These are phyloP conservation scores for Hypoxylon sp. DNA, from an alignment of 2,329 filamentous ascomycete species.

Conservation along the genomic window DNA sequence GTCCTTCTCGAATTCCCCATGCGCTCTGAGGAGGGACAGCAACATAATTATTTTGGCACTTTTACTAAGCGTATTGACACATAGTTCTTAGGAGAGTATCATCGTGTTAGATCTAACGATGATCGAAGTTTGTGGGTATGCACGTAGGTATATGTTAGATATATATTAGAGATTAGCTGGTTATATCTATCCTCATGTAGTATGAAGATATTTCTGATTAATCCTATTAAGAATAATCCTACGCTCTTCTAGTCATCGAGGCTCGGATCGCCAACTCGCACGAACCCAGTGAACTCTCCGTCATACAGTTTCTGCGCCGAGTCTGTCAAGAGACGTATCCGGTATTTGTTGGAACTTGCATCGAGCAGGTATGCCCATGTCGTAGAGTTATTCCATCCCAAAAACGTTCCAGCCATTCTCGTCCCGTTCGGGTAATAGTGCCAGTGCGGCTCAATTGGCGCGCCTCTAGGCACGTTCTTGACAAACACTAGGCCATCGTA, in stretches of 20 bases:
- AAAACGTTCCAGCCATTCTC: slow-evolving; percentile 36
- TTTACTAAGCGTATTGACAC: background rate
- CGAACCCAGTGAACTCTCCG: slow-evolving; percentile 37
- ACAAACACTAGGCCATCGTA: slow-evolving; percentile 37
- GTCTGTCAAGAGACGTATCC: slow-evolving; percentile 37
- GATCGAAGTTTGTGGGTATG: background rate
- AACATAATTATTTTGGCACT: background rate
- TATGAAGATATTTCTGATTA: background rate
- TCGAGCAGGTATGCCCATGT: slow-evolving; percentile 42
- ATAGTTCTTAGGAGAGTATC: background rate
- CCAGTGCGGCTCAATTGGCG: slow-evolving; percentile 42
- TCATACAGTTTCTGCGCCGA: slow-evolving; percentile 14
- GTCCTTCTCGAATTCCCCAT: background rate
- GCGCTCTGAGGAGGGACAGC: background rate
- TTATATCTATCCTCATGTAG: background rate
- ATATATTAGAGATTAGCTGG: background rate
- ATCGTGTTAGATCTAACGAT: background rate
- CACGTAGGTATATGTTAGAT: background rate
- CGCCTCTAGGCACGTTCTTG: slow-evolving; percentile 30
- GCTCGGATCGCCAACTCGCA: slow-evolving; percentile 35
- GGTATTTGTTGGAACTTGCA: slow-evolving; percentile 20
- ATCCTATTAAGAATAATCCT: background rate
- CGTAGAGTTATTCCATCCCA: slow-evolving; percentile 42
- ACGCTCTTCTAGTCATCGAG: slow-evolving; percentile 18
- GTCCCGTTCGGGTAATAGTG: slow-evolving; percentile 44